Percentiles rank a stretch among this genome's conserved stretches.
Conservation (phyloP, 2,329 filamentous ascomycete species). For the Furcasterigmium sp. region DNA sequence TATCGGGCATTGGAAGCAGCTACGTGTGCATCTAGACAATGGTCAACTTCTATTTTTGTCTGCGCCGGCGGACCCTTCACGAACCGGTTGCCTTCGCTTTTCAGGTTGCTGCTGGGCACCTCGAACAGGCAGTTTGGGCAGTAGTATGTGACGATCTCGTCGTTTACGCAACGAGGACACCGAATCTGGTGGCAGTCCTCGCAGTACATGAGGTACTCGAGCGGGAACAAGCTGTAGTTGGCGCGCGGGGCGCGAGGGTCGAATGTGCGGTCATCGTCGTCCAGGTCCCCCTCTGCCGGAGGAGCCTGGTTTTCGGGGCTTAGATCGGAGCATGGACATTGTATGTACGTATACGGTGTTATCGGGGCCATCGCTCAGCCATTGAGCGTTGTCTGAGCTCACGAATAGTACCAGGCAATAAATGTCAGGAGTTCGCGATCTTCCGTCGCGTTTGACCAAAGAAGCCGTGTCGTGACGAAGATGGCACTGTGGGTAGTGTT, state of each 20-base stretch:
- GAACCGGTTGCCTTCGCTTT: slow-evolving; percentile 88
- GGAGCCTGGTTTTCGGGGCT: slow-evolving; percentile 24
- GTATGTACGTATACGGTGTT: slow-evolving; percentile 60
- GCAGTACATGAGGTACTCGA: slow-evolving; percentile 92
- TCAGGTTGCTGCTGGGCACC: slow-evolving; percentile 86
- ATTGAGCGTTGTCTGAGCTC: background rate
- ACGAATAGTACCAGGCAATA: too few species aligned
- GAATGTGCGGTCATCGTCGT: slow-evolving; percentile 75
- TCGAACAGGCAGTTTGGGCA: slow-evolving; percentile 96
- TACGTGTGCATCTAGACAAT: slow-evolving; percentile 72
- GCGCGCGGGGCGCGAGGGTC: slow-evolving; percentile 80
- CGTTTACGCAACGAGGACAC: slow-evolving; percentile 83
- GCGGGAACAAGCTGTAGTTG: slow-evolving; percentile 87
- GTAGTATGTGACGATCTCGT: slow-evolving; percentile 93
- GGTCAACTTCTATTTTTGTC: slow-evolving; percentile 3
- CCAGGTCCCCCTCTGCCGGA: slow-evolving; percentile 32
- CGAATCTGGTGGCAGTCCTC: slow-evolving; percentile 96
- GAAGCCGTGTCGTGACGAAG: too few species aligned
- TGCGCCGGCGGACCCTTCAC: slow-evolving; percentile 15
- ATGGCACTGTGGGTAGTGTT: background rate
- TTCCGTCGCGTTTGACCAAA: background rate
- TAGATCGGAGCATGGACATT: slow-evolving; percentile 57
- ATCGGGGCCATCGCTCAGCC: slow-evolving; percentile 39
- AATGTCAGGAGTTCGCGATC: too few species aligned
- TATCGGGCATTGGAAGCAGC: slow-evolving; percentile 91